These are phyloP conservation scores for Cadophora sp. DNA, from an alignment of 2,329 filamentous ascomycete species.

Conservation along the genomic window DNA sequence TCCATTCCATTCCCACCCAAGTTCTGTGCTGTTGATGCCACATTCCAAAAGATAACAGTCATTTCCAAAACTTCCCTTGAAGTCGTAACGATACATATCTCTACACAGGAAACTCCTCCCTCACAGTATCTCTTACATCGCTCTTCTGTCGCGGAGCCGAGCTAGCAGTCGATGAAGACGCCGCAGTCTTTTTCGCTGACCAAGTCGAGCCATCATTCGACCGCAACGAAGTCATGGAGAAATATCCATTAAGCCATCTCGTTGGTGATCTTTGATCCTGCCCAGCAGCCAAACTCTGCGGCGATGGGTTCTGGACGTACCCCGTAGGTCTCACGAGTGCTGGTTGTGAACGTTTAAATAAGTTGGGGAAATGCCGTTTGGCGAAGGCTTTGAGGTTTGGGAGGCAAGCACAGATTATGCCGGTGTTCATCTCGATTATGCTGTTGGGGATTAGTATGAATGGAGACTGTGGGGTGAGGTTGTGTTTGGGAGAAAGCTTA, in stretches of 20 bases:
- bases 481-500: neutral
- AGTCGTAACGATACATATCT: too few species aligned
- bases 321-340: conserved; percentile 1
- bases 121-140: neutral
- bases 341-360: neutral
- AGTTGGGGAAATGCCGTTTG: conserved; percentile 5
- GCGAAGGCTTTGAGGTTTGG: conserved; percentile 16
- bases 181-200: neutral
- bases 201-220: neutral
- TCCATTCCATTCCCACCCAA: too few species aligned
- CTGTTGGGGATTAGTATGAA: neutral
- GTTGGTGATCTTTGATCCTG: neutral
- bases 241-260: conserved; percentile 8
- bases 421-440: conserved; percentile 21
- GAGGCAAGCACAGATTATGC: conserved; percentile 20
- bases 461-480: too few species aligned
- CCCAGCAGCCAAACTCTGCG: neutral
- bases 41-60: too few species aligned
- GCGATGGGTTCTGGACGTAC: neutral
- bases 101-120: neutral
- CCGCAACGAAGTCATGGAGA: neutral
- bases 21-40: too few species aligned
- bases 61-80: too few species aligned
- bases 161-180: neutral
- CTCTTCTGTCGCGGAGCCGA: neutral